Percentiles rank a stretch among this genome's conserved stretches.
These are phyloP conservation scores for Vigna radiata DNA, from an alignment of 306 rosid genomes.

Conservation along the genomic window DNA sequence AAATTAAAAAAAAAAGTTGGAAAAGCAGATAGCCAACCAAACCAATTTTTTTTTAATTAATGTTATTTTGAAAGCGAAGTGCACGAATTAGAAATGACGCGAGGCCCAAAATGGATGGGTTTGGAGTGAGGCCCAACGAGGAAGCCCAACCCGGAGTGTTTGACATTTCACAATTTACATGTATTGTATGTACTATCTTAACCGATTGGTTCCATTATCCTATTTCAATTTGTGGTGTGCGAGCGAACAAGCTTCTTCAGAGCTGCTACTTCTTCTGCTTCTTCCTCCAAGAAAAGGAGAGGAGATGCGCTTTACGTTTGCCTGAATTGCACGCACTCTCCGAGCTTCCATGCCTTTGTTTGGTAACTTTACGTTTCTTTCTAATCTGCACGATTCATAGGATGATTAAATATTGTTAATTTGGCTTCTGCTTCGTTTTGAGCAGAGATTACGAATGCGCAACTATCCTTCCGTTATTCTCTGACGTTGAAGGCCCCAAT, in stretches of 20 bases:
- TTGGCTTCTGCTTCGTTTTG: neutral
- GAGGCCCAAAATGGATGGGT: neutral
- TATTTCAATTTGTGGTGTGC: constrained; percentile 21
- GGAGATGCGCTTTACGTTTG: constrained; percentile 23
- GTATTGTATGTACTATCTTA: neutral
- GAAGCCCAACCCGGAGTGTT: neutral
- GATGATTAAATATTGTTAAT: neutral
- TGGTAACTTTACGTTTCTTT: constrained; percentile 47
- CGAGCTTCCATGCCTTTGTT: constrained; percentile 93
- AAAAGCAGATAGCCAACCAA: too few relatives aligned
- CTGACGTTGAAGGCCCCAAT: constrained; percentile 46
- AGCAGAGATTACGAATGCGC: constrained; percentile 79
- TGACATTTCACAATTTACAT: neutral
- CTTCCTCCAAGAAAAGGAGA: neutral
- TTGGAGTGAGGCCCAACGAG: neutral
- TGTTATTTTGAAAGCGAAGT: too few relatives aligned
- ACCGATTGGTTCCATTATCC: constrained; percentile 11
- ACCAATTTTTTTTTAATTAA: too few relatives aligned
- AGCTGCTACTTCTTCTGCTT: neutral
- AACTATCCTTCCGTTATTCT: constrained; percentile 64
- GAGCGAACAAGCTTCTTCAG: neutral
- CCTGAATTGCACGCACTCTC: constrained; percentile 7
- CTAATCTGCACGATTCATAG: neutral
- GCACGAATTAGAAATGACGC: too few relatives aligned
- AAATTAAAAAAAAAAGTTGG: too few relatives aligned